Evolutionary conservation across 768 basidiomycete species (phyloP).

Genomic region (Naganishia onofrii): DNA sequence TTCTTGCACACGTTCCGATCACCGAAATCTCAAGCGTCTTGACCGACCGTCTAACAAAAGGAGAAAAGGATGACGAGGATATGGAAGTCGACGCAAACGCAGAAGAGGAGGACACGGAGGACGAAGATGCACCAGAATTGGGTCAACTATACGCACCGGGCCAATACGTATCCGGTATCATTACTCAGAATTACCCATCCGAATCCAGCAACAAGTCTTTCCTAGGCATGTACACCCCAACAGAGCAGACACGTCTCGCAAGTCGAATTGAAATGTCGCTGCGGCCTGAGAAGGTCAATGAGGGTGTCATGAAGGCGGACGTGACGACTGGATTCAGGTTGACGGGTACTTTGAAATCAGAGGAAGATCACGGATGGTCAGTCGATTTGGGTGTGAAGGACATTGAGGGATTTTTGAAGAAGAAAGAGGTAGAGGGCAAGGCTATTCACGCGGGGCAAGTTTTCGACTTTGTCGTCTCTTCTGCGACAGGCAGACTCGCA

Average conservation of each 20-base stretch:
- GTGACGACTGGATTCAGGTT: slow-evolving; percentile 58
- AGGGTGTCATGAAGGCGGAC: slow-evolving; percentile 73
- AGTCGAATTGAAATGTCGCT: slow-evolving; percentile 73
- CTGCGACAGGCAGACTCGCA: slow-evolving; percentile 75
- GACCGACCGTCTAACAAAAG: slow-evolving; percentile 67
- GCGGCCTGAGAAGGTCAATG: slow-evolving; percentile 77
- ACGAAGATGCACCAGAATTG: slow-evolving; percentile 64
- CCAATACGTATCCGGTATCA: slow-evolving; percentile 77
- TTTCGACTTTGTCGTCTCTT: slow-evolving; percentile 65
- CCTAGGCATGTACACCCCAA: slow-evolving; percentile 46
- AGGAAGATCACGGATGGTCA: slow-evolving; percentile 93
- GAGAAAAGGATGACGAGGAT: slow-evolving; percentile 54
- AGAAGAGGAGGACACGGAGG: slow-evolving; percentile 58
- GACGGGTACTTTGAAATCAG: slow-evolving; percentile 70
- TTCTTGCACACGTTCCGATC: slow-evolving; percentile 88
- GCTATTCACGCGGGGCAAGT: slow-evolving; percentile 58
- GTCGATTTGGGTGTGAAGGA: slow-evolving; percentile 76
- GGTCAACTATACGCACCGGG: slow-evolving; percentile 74
- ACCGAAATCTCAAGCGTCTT: slow-evolving; percentile 82
- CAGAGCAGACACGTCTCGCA: slow-evolving; percentile 47
- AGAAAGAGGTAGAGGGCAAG: slow-evolving; percentile 60
- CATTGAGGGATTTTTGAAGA: slow-evolving; percentile 79
- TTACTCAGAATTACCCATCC: slow-evolving; percentile 66
- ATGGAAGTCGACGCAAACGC: slow-evolving; percentile 55
- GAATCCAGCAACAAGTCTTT: slow-evolving; percentile 56